A percentile compares a stretch with the other conserved stretches of the same genome.
phyloP scores from a whole-genome alignment of 768 basidiomycete genomes.

The Cyclocybe aegerita region DNA sequence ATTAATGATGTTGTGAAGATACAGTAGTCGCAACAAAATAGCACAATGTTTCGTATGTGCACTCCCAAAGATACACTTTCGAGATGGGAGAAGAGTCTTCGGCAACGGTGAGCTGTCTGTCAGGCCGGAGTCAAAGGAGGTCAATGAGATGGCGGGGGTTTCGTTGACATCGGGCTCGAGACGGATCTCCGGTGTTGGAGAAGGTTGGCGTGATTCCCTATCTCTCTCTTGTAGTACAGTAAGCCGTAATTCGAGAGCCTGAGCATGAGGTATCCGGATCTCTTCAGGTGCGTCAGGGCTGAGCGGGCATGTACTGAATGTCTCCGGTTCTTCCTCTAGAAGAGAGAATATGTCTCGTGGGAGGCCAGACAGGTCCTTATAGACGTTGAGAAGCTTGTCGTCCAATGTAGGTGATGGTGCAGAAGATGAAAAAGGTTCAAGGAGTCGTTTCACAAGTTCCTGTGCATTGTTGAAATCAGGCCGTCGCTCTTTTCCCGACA shows the following conservation, averaged over 20 bases:
- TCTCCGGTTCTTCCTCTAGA: slow-evolving; percentile 55
- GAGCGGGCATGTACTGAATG: slow-evolving; percentile 45
- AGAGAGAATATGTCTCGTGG: slow-evolving; percentile 48
- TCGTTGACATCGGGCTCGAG: slow-evolving; percentile 26
- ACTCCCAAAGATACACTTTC: slow-evolving; percentile 39
- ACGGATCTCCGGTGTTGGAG: slow-evolving; percentile 35
- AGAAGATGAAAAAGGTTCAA: slow-evolving; percentile 52
- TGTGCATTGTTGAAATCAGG: slow-evolving; percentile 20
- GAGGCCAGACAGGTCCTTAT: slow-evolving; percentile 56
- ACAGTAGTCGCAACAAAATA: slow-evolving; percentile 67
- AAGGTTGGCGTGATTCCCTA: slow-evolving; percentile 34
- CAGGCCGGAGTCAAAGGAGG: slow-evolving; percentile 17
- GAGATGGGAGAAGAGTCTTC: slow-evolving; percentile 47
- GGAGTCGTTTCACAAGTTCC: slow-evolving; percentile 68
- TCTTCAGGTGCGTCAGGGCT: slow-evolving; percentile 44
- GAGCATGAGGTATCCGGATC: slow-evolving; percentile 48
- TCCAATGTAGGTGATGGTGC: slow-evolving; percentile 37
- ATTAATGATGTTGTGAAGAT: slow-evolving; percentile 69
- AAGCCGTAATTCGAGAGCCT: slow-evolving; percentile 55
- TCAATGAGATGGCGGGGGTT: slow-evolving; percentile 37
- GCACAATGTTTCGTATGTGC: slow-evolving; percentile 62
- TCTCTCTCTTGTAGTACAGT: slow-evolving; percentile 37
- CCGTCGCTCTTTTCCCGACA: background rate
- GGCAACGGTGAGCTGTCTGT: slow-evolving; percentile 16
- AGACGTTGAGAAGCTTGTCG: slow-evolving; percentile 44